A percentile compares a stretch with the other conserved stretches of the same genome.
These are phyloP conservation scores for Ceratobasidium theobromae DNA, from an alignment of 1,284 basidiomycete species.

Conservation along the genomic window DNA sequence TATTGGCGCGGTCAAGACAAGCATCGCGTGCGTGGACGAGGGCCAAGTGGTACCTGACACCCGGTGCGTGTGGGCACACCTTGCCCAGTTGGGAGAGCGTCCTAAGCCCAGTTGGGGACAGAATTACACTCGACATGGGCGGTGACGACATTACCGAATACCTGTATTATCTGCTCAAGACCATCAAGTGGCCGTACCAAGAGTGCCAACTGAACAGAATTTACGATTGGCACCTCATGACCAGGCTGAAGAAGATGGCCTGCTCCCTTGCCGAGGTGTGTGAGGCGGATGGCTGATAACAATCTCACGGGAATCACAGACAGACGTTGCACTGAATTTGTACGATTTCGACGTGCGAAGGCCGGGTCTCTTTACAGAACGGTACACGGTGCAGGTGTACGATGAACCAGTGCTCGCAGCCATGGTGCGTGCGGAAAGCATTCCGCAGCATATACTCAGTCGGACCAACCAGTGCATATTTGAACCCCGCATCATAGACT, in stretches of 20 bases:
- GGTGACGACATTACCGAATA: conserved; percentile 94
- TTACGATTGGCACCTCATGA: conserved; percentile 87
- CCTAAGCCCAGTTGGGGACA: conserved; percentile 41
- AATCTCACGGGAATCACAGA: conserved; percentile 48
- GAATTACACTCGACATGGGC: conserved; percentile 84
- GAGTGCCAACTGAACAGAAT: conserved; percentile 72
- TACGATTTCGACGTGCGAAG: conserved; percentile 87
- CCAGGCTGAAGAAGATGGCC: conserved; percentile 80
- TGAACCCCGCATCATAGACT: conserved; percentile 88
- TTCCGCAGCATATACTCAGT: neutral
- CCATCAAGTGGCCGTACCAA: conserved; percentile 86
- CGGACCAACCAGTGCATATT: conserved; percentile 71
- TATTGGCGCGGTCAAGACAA: conserved; percentile 83
- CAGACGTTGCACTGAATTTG: conserved; percentile 81
- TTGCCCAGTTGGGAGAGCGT: neutral
- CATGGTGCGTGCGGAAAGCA: conserved; percentile 59
- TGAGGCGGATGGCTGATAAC: neutral
- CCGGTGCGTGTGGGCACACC: conserved; percentile 55
- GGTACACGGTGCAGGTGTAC: conserved; percentile 89
- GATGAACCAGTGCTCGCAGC: conserved; percentile 96
- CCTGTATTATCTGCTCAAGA: conserved; percentile 75
- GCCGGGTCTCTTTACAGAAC: conserved; percentile 75
- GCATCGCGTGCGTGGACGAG: conserved; percentile 93
- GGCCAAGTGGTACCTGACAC: conserved; percentile 88
- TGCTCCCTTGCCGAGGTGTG: conserved; percentile 84